These are phyloP conservation scores for Coemansia sp. DNA, from an alignment of 192 early-diverging fungal species.

Conservation along the genomic window DNA sequence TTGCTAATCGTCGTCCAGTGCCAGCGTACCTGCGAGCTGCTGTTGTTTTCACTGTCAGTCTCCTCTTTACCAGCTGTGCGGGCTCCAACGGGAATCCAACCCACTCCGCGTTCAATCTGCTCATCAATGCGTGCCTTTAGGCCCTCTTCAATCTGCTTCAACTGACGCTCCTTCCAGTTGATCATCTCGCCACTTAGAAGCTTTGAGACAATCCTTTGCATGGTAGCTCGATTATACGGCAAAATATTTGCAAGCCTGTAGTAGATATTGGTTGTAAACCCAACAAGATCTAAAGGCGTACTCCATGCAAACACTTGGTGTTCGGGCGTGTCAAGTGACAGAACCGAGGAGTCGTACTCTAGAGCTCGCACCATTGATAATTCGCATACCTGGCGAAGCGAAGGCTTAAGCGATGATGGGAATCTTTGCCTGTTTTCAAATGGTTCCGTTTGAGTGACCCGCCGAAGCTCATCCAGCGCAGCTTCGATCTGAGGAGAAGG, in stretches of 20 bases:
- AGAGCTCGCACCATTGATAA: slow-evolving; percentile 48
- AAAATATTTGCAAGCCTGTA: slow-evolving; percentile 27
- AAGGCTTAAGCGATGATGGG: slow-evolving; percentile 47
- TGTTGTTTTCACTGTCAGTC: slow-evolving; percentile 12
- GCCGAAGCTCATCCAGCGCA: slow-evolving; percentile 28
- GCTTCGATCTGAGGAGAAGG: slow-evolving; percentile 46
- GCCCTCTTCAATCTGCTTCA: slow-evolving; percentile 51
- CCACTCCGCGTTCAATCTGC: slow-evolving; percentile 44
- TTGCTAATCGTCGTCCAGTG: slow-evolving; percentile 55
- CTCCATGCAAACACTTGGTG: slow-evolving; percentile 44
- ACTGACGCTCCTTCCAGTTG: slow-evolving; percentile 51
- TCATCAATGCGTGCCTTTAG: slow-evolving; percentile 46
- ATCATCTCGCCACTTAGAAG: slow-evolving; percentile 38
- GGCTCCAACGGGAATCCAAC: slow-evolving; percentile 46
- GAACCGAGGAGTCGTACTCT: slow-evolving; percentile 40
- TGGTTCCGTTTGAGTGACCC: slow-evolving; percentile 25
- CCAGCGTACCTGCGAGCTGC: slow-evolving; percentile 48
- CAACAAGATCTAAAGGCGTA: slow-evolving; percentile 49
- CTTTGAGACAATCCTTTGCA: slow-evolving; percentile 53
- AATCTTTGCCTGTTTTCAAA: slow-evolving; percentile 51
- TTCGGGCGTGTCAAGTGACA: slow-evolving; percentile 40
- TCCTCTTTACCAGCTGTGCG: slow-evolving; percentile 30
- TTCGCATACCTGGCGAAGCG: slow-evolving; percentile 50
- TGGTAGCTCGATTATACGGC: slow-evolving; percentile 49
- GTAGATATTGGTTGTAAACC: slow-evolving; percentile 42